A percentile compares a stretch with the other conserved stretches of the same genome.
These are phyloP conservation scores for Bidens hawaiensis DNA, from an alignment of 140 eudicot species.

Conservation along the genomic window DNA sequence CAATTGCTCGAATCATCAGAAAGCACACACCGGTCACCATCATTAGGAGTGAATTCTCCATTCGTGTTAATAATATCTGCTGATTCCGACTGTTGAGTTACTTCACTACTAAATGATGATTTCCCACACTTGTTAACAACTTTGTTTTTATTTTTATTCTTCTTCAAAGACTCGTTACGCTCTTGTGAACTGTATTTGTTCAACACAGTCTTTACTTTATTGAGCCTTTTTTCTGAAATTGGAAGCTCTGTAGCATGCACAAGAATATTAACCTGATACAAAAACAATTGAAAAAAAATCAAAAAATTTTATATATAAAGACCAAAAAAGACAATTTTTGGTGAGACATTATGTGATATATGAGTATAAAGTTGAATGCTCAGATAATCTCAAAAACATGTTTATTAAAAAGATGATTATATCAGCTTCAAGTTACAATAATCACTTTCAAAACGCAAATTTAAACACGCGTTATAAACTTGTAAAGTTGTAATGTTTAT, in stretches of 20 bases:
- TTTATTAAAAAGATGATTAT: not conserved
- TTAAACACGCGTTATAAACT: no score
- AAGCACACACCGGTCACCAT: constrained; percentile 31
- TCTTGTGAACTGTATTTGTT: constrained; percentile 31
- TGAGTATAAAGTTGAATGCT: not conserved
- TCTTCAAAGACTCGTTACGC: not conserved
- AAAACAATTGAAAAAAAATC: not conserved
- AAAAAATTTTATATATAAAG: not conserved
- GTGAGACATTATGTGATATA: no score
- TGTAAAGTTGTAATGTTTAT: no score
- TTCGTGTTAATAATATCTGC: not conserved
- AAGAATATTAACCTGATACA: constrained; percentile 75
- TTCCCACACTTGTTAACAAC: not conserved
- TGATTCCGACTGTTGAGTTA: not conserved
- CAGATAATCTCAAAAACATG: not conserved
- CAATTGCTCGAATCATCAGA: constrained; percentile 43
- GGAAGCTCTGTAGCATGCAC: constrained; percentile 64
- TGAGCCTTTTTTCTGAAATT: constrained; percentile 50
- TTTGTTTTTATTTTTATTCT: not conserved
- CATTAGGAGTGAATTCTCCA: constrained; percentile 38
- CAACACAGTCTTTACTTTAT: constrained; percentile 45
- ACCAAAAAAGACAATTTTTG: no score
- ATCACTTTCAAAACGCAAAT: no score
- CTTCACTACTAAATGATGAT: constrained; percentile 32
- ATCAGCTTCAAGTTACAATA: no score